These are phyloP conservation scores for Paramecium biaurelia DNA, from an alignment of 73 alveolate genomes.

Conservation along the genomic window DNA sequence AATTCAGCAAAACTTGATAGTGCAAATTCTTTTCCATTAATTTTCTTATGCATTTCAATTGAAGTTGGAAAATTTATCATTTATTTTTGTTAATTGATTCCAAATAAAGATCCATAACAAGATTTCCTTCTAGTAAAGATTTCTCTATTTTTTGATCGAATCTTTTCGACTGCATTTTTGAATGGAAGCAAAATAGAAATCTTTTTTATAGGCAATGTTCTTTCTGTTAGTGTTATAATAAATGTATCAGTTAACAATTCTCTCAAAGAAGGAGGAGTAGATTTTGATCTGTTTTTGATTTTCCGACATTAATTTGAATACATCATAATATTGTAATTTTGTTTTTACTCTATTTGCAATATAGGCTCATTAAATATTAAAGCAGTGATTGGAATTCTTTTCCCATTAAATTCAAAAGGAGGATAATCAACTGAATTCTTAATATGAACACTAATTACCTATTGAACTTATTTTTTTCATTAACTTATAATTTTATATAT, in stretches of 20 bases:
- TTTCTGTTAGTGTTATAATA: background rate
- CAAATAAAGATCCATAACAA: background rate
- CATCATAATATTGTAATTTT: background rate
- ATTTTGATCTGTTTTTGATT: background rate
- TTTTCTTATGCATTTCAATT: background rate
- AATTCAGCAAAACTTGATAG: slow-evolving; percentile 15
- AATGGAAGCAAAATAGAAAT: background rate
- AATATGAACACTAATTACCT: background rate
- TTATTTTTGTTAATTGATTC: background rate
- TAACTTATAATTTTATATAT: background rate
- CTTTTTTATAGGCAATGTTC: background rate
- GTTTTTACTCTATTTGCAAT: background rate
- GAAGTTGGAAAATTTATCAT: background rate
- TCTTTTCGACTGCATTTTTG: background rate
- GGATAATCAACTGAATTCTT: slow-evolving; percentile 11
- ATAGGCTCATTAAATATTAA: background rate
- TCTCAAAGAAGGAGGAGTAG: background rate
- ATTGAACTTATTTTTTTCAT: background rate
- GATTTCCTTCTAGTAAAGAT: background rate
- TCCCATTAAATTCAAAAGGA: slow-evolving; percentile 18
- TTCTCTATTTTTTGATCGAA: background rate
- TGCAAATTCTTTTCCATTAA: slow-evolving; percentile 5
- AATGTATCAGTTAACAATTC: background rate
- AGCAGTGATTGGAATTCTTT: background rate
- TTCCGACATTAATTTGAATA: background rate